These are phyloP conservation scores for Umbelopsis sp. DNA, from an alignment of 192 early-diverging fungal genomes.

Conservation along the genomic window DNA sequence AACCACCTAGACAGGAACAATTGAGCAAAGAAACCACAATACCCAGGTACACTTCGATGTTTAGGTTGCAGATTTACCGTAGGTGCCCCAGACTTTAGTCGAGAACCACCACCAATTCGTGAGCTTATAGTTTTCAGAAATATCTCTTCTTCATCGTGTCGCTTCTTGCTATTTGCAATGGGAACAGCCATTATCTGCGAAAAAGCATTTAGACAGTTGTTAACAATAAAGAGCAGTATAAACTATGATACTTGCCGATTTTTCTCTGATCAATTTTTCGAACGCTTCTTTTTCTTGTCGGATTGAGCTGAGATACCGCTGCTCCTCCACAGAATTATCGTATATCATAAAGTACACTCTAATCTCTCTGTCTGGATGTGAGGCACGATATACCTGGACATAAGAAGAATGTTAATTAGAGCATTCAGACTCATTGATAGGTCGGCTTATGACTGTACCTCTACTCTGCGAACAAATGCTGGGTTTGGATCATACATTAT, in stretches of 20 bases:
- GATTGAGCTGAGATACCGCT: slow-evolving; percentile 81
- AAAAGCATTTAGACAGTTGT: background rate
- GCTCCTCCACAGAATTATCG: slow-evolving; percentile 94
- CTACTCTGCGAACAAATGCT: slow-evolving; percentile 85
- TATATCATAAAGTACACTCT: slow-evolving; percentile 94
- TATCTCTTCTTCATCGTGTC: background rate
- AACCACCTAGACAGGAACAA: slow-evolving; percentile 52
- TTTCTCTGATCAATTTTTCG: slow-evolving; percentile 87
- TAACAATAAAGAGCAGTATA: background rate
- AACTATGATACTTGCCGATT: slow-evolving; percentile 57
- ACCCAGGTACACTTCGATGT: background rate
- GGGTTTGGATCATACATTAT: slow-evolving; percentile 92
- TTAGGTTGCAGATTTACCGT: slow-evolving; percentile 4
- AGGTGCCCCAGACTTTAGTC: slow-evolving; percentile 2
- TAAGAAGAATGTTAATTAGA: background rate
- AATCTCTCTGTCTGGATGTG: slow-evolving; percentile 51
- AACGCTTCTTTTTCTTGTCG: slow-evolving; percentile 92
- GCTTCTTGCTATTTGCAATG: slow-evolving; percentile 50
- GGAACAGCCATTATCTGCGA: slow-evolving; percentile 78
- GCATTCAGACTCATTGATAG: background rate
- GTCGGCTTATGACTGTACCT: slow-evolving; percentile 47
- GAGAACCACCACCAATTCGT: slow-evolving; percentile 65
- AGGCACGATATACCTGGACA: slow-evolving; percentile 50
- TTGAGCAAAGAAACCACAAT: background rate
- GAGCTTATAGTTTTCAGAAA: slow-evolving; percentile 52